Evolutionary conservation across 1,284 basidiomycete genomes (phyloP), one percentile per base, ranked within the genome.

Genomic region (Ganoderma sp.): DNA sequence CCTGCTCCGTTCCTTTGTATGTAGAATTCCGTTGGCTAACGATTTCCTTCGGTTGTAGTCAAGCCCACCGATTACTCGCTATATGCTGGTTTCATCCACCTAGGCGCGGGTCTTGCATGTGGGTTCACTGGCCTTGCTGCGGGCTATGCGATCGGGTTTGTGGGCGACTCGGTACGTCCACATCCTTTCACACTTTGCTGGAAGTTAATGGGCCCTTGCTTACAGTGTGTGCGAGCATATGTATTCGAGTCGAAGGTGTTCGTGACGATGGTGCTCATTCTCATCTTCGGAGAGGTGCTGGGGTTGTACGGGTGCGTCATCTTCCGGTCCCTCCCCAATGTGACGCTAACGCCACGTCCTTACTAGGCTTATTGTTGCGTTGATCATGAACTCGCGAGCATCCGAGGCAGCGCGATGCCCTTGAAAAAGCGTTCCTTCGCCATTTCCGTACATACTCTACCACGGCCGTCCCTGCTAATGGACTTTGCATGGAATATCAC

Each of bases 111-210:
- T 37, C 84, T 99, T 41, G 90, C 95, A 7, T 97, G 95, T 78
- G 97, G 97, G 19, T 82, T 95, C 73, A 96, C 97, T 15, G 97
- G 97, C 68, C 81, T 99, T 59, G 93, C 96, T n/a, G 97, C 97
- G 2, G 97, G 97, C 8, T 97, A 96, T 78, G 96, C 97, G n/a
- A 97, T 99, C 78, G 97, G 97, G 41, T 89, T 93, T 70, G 95
- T 99, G 34, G 97, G 97, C 66, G 97, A 99, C 78, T 90, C 97
- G 28, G 96, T 96, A 75, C 71, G 92, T 80, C 3, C 25, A 50
- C 37, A 10, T 52, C 37, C 42, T 61, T 61, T 68, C 32, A 39
- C n/a, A 22, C 48, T 10, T 8, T 4, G 48, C 43, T 59, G 4
- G 43, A 57, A 34, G 14, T 48, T n/a, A 45, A 54, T 50, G 64